Base-by-base conservation (phyloP, 495 filamentous ascomycete genomes). In the Corynascus novoguineensis region DNA sequence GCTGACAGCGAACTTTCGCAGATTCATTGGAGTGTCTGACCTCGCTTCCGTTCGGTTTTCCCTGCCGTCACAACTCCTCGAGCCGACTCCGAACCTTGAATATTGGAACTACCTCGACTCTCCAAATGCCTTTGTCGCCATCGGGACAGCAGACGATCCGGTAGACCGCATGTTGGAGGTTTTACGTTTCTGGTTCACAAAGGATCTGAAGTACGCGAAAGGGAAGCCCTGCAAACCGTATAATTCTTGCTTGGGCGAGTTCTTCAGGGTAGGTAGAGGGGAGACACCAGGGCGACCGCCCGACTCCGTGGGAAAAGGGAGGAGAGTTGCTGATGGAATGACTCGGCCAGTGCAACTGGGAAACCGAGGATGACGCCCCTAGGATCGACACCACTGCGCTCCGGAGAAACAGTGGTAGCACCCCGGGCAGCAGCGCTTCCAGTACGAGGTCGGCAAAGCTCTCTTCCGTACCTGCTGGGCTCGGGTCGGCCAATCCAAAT, bases 91-190 rank as follows among this genome's bases (percentile, higher is more conserved):
- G 25, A 98, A 98, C 65, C 77, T 98, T 59, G 93, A 98, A 76
- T 98, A 98, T 73, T 98, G 93, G 93, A 91, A 93, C 62, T 98
- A 98, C 65, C 78, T 98, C 68, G 93, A 98, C 70, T 83, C 90
- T 60, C 93, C 93, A 7, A 95, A 96, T 72, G 89, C 91, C 38
- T 98, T 98, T 72, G 83, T 90, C 64, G 92, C 90, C 56, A 97
- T 98, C 73, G 93, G 92, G 57, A 92, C 92, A 64, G 92, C 92
- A 9, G 87, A 97, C 59, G 90, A 97, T 61, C 79, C 83, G 8
- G 75, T 97, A 49, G 92, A 90, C 59, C 90, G 93, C 55, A 97
- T 95, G 86, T 80, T 98, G 38, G 92, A 87, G 59, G 87, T 95
- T 31, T 72, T 96, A 64, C 83, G 93, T 32, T 98, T 98, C 69